Percentiles rank a stretch among this genome's conserved stretches.
These are phyloP conservation scores for Pelargonium australe DNA, from an alignment of 441 rosid species.

Conservation along the genomic window DNA sequence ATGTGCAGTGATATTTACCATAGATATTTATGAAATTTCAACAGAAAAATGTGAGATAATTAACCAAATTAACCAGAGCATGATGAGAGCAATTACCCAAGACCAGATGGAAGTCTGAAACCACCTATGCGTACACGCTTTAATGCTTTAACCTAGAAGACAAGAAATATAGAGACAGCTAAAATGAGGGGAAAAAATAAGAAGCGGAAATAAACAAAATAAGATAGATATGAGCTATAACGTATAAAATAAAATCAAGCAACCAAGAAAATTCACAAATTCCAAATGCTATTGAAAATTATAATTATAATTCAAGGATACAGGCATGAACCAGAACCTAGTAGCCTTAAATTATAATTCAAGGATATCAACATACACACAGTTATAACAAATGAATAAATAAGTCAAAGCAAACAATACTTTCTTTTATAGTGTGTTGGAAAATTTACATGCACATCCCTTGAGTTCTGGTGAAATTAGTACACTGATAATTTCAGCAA, in stretches of 20 bases:
- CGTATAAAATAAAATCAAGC: background rate
- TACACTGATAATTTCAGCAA: background rate
- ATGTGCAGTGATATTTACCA: background rate
- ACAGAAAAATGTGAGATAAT: background rate
- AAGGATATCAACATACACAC: background rate
- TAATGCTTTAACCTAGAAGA: constrained; percentile 58
- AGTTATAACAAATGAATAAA: background rate
- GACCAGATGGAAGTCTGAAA: constrained; percentile 80
- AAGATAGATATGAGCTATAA: no score
- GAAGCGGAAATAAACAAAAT: background rate
- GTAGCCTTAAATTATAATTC: background rate
- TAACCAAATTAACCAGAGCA: background rate
- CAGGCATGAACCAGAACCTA: background rate
- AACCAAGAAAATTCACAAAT: background rate
- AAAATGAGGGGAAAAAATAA: background rate
- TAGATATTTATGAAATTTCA: background rate
- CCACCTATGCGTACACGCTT: constrained; percentile 81
- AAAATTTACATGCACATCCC: background rate
- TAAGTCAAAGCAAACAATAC: background rate
- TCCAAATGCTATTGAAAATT: background rate
- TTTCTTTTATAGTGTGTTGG: background rate
- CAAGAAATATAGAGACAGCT: background rate
- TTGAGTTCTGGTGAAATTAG: background rate
- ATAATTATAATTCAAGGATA: no score
- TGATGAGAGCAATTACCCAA: constrained; percentile 46